phyloP scores from a whole-genome alignment of 2,329 filamentous ascomycete species.

The Penicillium sp. region DNA sequence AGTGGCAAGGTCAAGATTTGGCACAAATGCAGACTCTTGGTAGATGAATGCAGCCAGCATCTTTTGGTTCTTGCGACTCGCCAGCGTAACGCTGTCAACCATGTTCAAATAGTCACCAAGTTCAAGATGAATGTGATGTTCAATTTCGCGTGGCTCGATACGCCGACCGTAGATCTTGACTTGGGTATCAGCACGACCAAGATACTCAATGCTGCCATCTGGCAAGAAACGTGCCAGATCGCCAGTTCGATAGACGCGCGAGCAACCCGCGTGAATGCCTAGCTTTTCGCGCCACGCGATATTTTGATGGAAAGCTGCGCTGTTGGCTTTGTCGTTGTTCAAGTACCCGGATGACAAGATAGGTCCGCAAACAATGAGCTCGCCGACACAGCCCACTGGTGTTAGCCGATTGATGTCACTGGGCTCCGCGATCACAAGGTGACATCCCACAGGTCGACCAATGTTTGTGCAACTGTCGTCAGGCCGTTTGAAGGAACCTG shows the following conservation, averaged over 20 bases:
- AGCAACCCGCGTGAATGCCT: background rate
- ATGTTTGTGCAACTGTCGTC: conserved; percentile 14
- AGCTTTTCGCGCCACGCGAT: conserved; percentile 8
- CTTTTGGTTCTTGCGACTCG: conserved; percentile 16
- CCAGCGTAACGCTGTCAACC: conserved; percentile 45
- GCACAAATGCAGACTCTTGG: background rate
- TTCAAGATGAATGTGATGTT: conserved; percentile 24
- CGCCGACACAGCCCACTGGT: conserved; percentile 27
- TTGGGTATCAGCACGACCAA: conserved; percentile 28
- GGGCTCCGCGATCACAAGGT: conserved; percentile 20
- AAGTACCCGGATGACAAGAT: conserved; percentile 38
- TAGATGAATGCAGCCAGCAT: conserved; percentile 24
- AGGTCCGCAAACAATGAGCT: conserved; percentile 40
- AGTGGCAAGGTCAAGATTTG: conserved; percentile 7
- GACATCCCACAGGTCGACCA: conserved; percentile 9
- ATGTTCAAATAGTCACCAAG: conserved; percentile 23
- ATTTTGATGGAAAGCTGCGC: conserved; percentile 20
- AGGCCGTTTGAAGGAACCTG: conserved; percentile 3
- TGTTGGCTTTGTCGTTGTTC: conserved; percentile 22
- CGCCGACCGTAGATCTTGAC: conserved; percentile 29
- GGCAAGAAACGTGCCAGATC: conserved; percentile 25
- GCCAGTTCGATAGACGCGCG: conserved; percentile 26
- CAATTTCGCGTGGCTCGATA: conserved; percentile 28
- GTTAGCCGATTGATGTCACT: conserved; percentile 8
- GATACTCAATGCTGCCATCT: conserved; percentile 18